Conservation (phyloP, 805 yeast genomes). For the Priceomyces medius region DNA sequence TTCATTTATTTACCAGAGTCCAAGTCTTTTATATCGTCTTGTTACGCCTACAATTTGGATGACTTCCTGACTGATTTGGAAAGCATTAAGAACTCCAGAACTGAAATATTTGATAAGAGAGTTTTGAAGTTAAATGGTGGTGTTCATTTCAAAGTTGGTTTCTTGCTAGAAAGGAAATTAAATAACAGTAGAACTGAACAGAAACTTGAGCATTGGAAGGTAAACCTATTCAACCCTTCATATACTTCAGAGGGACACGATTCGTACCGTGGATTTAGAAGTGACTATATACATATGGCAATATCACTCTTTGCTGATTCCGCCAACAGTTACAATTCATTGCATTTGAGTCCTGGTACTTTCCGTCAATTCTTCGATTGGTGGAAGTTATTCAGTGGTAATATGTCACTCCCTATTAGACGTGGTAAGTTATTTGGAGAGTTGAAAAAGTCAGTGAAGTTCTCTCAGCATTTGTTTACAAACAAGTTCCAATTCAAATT, state of each 20-base stretch:
- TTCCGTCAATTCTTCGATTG: slow-evolving; percentile 71
- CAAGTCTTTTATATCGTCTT: slow-evolving; percentile 41
- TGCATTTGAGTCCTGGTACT: slow-evolving; percentile 72
- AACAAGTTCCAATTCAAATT: slow-evolving; percentile 77
- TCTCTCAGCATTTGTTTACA: slow-evolving; percentile 71
- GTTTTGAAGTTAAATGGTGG: slow-evolving; percentile 63
- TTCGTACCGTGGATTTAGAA: slow-evolving; percentile 41
- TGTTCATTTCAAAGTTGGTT: slow-evolving; percentile 56
- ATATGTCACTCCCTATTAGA: slow-evolving; percentile 74
- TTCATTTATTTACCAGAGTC: slow-evolving; percentile 48
- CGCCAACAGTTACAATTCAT: slow-evolving; percentile 55
- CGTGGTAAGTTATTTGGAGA: slow-evolving; percentile 70
- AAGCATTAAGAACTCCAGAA: slow-evolving; percentile 5
- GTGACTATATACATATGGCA: slow-evolving; percentile 41
- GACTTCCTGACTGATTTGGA: slow-evolving; percentile 11
- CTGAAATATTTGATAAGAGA: slow-evolving; percentile 44
- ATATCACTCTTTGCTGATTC: slow-evolving; percentile 37
- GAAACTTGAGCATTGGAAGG: slow-evolving; percentile 64
- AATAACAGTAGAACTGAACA: slow-evolving; percentile 27
- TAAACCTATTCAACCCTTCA: slow-evolving; percentile 56
- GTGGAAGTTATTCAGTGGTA: slow-evolving; percentile 86
- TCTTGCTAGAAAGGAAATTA: slow-evolving; percentile 8
- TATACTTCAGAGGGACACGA: slow-evolving; percentile 41
- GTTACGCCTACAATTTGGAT: slow-evolving; percentile 50
- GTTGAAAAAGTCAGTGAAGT: slow-evolving; percentile 55